Conservation (phyloP, 139 green algal genomes). For the Closterium sp. region DNA sequence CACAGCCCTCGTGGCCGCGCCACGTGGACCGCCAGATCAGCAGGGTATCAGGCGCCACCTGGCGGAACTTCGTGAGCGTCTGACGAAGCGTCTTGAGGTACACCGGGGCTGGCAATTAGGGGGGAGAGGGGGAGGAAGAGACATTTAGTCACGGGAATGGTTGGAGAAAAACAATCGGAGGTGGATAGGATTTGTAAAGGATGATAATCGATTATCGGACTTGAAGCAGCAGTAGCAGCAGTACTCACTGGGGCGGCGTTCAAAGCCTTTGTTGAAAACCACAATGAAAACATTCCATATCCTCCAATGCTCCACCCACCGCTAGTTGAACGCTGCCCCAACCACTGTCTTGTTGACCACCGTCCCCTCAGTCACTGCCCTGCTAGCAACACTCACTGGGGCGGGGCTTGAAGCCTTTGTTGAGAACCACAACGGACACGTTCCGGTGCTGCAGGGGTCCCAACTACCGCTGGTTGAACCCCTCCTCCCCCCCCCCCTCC, state of each 20-base stretch:
- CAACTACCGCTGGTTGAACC: not conserved
- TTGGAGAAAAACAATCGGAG: too few relatives aligned
- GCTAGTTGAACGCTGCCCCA: not conserved
- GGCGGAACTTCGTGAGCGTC: slow-evolving; percentile 5
- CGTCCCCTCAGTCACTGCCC: too few relatives aligned
- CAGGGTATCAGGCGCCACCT: not conserved
- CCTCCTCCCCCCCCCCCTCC: too few relatives aligned
- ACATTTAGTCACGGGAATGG: too few relatives aligned
- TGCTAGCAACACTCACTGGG: too few relatives aligned
- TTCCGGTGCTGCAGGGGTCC: not conserved
- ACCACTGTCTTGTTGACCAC: too few relatives aligned
- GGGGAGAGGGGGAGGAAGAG: too few relatives aligned
- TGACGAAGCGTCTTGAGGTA: slow-evolving; percentile 3
- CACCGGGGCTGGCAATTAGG: not conserved
- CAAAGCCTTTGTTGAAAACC: not conserved
- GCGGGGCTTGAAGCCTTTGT: not conserved
- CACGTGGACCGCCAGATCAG: slow-evolving; percentile 19
- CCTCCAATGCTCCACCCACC: not conserved
- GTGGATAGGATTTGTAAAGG: not conserved
- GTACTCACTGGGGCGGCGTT: too few relatives aligned
- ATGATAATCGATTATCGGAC: too few relatives aligned
- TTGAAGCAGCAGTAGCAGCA: too few relatives aligned
- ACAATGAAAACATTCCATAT: not conserved
- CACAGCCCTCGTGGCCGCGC: slow-evolving; percentile 11
- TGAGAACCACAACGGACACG: not conserved